Evolutionary conservation across 2,329 filamentous ascomycete genomes (phyloP).

Genomic region (Neonectria sp.): DNA sequence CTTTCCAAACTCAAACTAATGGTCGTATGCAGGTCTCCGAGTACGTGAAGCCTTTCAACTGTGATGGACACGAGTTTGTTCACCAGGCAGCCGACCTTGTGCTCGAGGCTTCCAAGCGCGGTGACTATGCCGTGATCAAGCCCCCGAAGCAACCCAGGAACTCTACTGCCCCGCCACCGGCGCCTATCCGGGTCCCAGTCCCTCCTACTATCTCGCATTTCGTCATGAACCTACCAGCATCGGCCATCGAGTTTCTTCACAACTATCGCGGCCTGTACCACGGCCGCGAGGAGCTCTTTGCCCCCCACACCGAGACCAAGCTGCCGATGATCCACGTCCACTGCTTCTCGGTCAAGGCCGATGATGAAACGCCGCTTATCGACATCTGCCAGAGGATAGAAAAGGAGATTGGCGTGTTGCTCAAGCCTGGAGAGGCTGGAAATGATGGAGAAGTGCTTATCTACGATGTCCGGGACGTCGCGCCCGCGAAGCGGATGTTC

Average conservation of each 20-base stretch:
- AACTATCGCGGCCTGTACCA: constrained; percentile 80
- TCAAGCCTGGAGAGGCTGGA: constrained; percentile 62
- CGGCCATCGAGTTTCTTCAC: constrained; percentile 86
- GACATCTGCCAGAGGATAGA: constrained; percentile 62
- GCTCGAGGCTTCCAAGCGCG: constrained; percentile 63
- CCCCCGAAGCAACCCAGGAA: constrained; percentile 57
- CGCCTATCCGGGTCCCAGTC: constrained; percentile 63
- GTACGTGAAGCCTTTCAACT: constrained; percentile 85
- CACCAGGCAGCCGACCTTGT: constrained; percentile 75
- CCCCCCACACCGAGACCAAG: constrained; percentile 68
- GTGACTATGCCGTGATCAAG: constrained; percentile 69
- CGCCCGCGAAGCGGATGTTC: constrained; percentile 96
- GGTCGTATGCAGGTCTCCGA: constrained; percentile 64
- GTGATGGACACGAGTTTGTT: constrained; percentile 88
- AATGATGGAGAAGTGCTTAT: constrained; percentile 68
- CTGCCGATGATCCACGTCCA: constrained; percentile 94
- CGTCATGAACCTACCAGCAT: constrained; percentile 97
- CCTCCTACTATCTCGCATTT: constrained; percentile 91
- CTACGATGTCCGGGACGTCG: constrained; percentile 86
- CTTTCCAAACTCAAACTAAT: constrained; percentile 27
- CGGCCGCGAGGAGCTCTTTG: constrained; percentile 77
- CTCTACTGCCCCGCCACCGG: constrained; percentile 55
- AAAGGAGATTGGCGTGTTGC: constrained; percentile 57
- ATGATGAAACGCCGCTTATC: constrained; percentile 76
- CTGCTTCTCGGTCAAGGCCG: constrained; percentile 89